Percentiles rank a stretch among this genome's conserved stretches.
Evolutionary conservation across 495 filamentous ascomycete species (phyloP).

Genomic region (Penicillium steckii): DNA sequence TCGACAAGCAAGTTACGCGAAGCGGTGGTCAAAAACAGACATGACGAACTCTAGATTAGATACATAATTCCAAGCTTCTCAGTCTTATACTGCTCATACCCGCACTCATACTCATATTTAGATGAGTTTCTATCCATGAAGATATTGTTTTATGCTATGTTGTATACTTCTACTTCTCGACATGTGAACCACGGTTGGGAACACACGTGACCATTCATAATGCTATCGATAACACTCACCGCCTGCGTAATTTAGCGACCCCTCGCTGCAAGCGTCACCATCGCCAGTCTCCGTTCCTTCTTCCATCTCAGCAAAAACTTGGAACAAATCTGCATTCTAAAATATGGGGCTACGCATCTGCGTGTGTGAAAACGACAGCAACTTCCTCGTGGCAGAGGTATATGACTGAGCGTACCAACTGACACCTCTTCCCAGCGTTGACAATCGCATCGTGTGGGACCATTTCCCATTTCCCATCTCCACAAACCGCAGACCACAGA

Average conservation of each 20-base stretch:
- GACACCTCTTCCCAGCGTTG: conserved; percentile 2
- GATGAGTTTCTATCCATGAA: no score
- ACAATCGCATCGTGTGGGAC: conserved; percentile 1
- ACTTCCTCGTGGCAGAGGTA: background rate
- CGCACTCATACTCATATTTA: no score
- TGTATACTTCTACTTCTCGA: no score
- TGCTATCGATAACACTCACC: conserved; percentile 29
- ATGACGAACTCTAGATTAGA: no score
- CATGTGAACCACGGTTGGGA: no score
- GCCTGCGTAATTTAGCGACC: conserved; percentile 20
- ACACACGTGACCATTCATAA: no score
- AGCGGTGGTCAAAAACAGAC: no score
- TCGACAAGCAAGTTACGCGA: no score
- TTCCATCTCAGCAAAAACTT: background rate
- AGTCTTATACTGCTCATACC: no score
- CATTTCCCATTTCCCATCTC: background rate
- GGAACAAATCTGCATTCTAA: background rate
- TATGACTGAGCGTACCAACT: background rate
- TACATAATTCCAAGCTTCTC: no score
- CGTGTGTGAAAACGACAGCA: background rate
- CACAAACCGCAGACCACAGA: background rate
- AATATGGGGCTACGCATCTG: conserved; percentile 1
- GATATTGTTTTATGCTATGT: no score
- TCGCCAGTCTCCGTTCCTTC: background rate
- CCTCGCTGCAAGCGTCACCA: conserved; percentile 30